Base-by-base conservation (phyloP, 176 grass and related monocot species). In the Carex littledalei region DNA sequence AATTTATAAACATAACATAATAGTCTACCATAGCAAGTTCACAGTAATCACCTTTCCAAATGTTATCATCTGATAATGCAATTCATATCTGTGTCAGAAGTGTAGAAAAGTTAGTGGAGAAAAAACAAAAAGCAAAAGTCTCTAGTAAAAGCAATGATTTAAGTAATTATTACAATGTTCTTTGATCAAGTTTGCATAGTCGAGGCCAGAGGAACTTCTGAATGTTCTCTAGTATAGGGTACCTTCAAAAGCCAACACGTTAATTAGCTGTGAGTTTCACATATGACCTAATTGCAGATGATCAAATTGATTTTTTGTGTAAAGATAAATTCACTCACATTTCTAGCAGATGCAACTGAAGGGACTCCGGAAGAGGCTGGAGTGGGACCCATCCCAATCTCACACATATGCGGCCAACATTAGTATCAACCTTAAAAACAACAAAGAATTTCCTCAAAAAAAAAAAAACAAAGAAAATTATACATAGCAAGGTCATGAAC, bases 61-160 rank as follows among this genome's bases (percentile, higher is more conserved):
- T 71, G 94, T 97, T 72, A 97, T 97, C 94, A 97, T 94, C 86
- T 97, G 94, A 84, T 97, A 97, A 92, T 97, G 95, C 68, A 97
- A 88, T 78, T 93, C 92, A 63, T 97, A 97, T 55, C 91, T 94
- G 89, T 67, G 49, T 58, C 18, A 83, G 20, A 83, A 68, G 63
- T 1, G 8, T 29, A 62, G 31, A 76, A 20, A 75, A 57, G 12
- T 78, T 32, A 75, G 43, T 85, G 54, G 15, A n/a, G 49, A 91
- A 22, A 50, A 34, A 11, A 70, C 1, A 59, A 21, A 45, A 58
- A 54, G 81, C 70, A n/a, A 43, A 29, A 12, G 15, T 43, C 84
- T 12, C 7, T 84, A 86, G 84, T 24, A 85, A 86, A 59, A 71
- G 81, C 53, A 83, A 81, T 70, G 54, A 67, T 59, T 24, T 0